phyloP scores from a whole-genome alignment of 345 rosid genomes.

The Euphorbia tirucalli region DNA sequence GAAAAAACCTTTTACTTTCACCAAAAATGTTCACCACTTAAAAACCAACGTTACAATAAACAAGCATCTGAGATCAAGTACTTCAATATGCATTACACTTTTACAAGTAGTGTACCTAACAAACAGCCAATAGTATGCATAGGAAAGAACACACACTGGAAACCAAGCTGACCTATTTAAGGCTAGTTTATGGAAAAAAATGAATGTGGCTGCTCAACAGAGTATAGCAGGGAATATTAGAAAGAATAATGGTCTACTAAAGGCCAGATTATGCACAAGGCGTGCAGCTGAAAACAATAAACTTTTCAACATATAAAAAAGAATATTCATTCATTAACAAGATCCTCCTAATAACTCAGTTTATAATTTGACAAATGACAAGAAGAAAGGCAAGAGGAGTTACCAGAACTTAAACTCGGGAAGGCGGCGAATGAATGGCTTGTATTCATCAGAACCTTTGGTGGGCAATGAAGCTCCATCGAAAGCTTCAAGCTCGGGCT shows the following conservation, averaged over 20 bases:
- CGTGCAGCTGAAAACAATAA: not conserved
- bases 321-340: not conserved
- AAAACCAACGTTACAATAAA: not conserved
- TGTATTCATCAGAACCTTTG: constrained; percentile 54
- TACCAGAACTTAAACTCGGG: constrained; percentile 83
- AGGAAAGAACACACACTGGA: too few species aligned
- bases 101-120: not conserved
- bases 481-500: constrained; percentile 63
- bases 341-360: not conserved
- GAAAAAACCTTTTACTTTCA: not conserved
- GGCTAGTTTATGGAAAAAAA: not conserved
- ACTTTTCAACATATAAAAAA: not conserved
- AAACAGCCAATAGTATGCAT: not conserved
- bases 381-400: not conserved
- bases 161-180: too few species aligned
- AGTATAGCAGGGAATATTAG: not conserved
- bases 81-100: not conserved
- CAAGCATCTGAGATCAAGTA: not conserved
- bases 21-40: not conserved
- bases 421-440: constrained; percentile 72
- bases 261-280: not conserved
- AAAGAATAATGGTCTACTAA: not conserved
- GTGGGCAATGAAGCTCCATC: constrained; percentile 49
- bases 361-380: not conserved
- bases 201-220: too few species aligned